Conservation (phyloP, 1,284 basidiomycete species). For the Cryptococcus neoformans region DNA sequence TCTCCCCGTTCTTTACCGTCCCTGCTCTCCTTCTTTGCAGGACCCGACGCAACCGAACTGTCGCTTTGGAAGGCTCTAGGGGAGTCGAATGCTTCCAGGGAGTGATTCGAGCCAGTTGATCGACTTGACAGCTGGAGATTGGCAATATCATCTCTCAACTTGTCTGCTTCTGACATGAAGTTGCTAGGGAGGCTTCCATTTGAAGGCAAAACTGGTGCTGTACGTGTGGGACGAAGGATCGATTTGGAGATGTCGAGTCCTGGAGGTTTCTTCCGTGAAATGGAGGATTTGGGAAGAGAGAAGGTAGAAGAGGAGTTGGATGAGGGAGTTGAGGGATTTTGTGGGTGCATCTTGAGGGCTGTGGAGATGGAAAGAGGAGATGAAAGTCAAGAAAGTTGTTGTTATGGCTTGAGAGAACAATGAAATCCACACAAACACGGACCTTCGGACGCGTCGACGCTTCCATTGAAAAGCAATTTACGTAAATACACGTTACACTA, state of each 20-base stretch:
- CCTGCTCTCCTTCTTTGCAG: slow-evolving; percentile 16
- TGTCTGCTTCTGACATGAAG: slow-evolving; percentile 49
- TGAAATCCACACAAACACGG: no score
- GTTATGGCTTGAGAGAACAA: no score
- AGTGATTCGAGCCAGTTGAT: slow-evolving; percentile 44
- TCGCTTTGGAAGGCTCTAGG: slow-evolving; percentile 16
- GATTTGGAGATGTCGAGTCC: slow-evolving; percentile 45
- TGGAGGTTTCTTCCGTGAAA: slow-evolving; percentile 46
- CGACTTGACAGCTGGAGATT: slow-evolving; percentile 61
- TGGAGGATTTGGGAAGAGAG: slow-evolving; percentile 30
- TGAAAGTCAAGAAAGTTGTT: neutral
- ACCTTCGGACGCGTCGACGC: no score
- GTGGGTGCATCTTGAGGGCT: slow-evolving; percentile 17
- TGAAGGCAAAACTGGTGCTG: slow-evolving; percentile 25
- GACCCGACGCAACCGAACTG: slow-evolving; percentile 3
- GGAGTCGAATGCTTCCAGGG: slow-evolving; percentile 11
- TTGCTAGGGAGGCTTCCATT: slow-evolving; percentile 8
- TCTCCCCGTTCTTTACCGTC: neutral
- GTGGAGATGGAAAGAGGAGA: neutral
- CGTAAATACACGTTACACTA: no score
- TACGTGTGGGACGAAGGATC: slow-evolving; percentile 35
- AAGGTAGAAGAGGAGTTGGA: slow-evolving; percentile 14
- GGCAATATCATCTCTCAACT: slow-evolving; percentile 45
- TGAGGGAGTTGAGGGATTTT: slow-evolving; percentile 3
- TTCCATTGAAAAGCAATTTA: no score